Evolutionary conservation across 2,329 filamentous ascomycete genomes (phyloP), one percentile per base, ranked within the genome.

Genomic region (Cercospora brassicicola): DNA sequence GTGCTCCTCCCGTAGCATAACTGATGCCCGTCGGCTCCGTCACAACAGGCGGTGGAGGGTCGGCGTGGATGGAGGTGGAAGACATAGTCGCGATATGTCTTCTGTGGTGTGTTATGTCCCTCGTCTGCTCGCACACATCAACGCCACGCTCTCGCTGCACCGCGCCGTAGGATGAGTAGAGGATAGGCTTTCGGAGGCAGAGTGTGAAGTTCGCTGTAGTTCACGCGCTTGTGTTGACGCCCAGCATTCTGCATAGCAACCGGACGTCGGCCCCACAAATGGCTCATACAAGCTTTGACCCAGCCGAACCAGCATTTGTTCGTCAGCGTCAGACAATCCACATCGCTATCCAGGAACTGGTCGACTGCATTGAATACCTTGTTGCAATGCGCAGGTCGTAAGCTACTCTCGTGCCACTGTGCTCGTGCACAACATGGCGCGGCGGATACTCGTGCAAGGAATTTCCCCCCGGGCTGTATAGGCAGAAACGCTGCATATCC

Each of bases 1-100:
- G 84, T 76, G 92, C 84, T 74, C 88, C 88, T 66, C 91, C 90
- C 33, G 91, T 88, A 74, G 90, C 87, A 82, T 94, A 94, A 59
- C 89, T 84, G 64, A 90, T 87, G 64, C 91, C 91, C 81, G 89
- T 84, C 65, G 90, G 89, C 78, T 93, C 90, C 64, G 84, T 82
- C 76, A 90, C 91, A 57, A 90, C 84, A 67, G 80, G 78, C 61
- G 83, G 83, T 70, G 83, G 83, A 51, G 83, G 80, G 68, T 84
- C 83, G 67, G 83, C 83, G 76, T 85, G 83, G 68, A 84, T 78
- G 72, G 82, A 83, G 64, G 73, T 74, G 62, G 69, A 70, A 67
- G 71, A 70, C 71, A 71, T 73, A 51, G 33, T 66, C 26, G 66
- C 53, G 56, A 30, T 51, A 62, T 62, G 64, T 68, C 64, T 59